Evolutionary conservation across 2,329 filamentous ascomycete genomes (phyloP).

Genomic region (Colletotrichum neosansevieriae): DNA sequence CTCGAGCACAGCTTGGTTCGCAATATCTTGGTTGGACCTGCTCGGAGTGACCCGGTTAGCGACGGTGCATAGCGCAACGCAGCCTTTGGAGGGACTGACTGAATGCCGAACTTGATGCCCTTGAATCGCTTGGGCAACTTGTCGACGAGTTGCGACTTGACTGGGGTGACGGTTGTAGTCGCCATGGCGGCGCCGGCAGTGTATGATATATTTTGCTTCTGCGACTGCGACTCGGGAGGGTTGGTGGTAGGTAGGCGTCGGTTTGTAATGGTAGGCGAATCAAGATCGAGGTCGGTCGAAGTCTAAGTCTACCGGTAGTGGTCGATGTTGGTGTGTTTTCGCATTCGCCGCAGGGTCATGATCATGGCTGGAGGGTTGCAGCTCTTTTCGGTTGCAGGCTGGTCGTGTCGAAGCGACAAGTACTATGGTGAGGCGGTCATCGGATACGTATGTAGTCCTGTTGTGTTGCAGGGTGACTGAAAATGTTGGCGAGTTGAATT

Average conservation of each 20-base stretch:
- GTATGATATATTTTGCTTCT: neutral
- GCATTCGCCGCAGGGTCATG: conserved; percentile 39
- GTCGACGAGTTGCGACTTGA: conserved; percentile 92
- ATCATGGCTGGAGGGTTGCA: conserved; percentile 13
- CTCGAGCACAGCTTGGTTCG: conserved; percentile 94
- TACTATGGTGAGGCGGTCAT: conserved; percentile 3
- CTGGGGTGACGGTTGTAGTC: conserved; percentile 48
- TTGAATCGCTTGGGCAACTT: conserved; percentile 91
- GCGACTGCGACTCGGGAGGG: neutral
- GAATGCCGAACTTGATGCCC: conserved; percentile 92
- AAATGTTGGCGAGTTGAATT: conserved; percentile 7
- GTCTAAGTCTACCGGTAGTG: conserved; percentile 28
- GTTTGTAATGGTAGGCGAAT: conserved; percentile 19
- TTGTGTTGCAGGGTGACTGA: neutral
- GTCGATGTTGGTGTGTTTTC: conserved; percentile 27
- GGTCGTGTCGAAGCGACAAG: neutral
- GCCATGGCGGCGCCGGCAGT: conserved; percentile 35
- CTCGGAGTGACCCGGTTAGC: conserved; percentile 7
- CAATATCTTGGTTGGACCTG: conserved; percentile 92
- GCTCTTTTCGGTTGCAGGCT: neutral
- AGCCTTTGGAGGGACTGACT: conserved; percentile 62
- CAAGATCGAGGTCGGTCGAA: conserved; percentile 21
- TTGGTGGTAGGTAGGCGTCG: neutral
- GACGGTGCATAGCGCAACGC: neutral
- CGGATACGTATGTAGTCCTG: neutral